Base-by-base conservation (phyloP, 495 filamentous ascomycete genomes). In the Penicillium salamii region DNA sequence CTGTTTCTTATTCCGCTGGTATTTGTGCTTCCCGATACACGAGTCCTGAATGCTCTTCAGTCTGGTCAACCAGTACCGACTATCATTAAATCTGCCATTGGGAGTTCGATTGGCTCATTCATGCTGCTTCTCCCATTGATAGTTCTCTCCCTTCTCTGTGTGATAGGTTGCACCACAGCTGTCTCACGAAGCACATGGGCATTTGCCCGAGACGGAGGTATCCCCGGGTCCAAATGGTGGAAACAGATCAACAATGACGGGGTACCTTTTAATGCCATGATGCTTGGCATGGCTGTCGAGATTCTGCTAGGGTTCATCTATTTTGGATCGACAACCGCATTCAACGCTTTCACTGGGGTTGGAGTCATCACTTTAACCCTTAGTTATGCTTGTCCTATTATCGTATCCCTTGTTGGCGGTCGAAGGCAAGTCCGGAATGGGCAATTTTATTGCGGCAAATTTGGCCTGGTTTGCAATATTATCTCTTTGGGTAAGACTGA, bases 101-200 rank as follows among this genome's bases (percentile, higher is more conserved):
- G 56, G 29, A 56, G 55, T 38, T 49, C 59, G 8, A 35, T 46
- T 7, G 85, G 86, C 13, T 80, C 82, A 6, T 83, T 90, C 38
- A 83, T 77, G 6, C 72, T 90, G 0, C 72, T 87, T 12, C 77
- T 86, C 42, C 72, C 87, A 3, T 74, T 88, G 33, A 71, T 86
- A 3, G 77, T 84, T 12, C 82, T 88, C 56, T 72, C 88, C 37
- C 52, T 88, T 1, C 84, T 88, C 55, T 83, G 82, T 5, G 75
- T 74, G 1, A 82, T 75, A 4, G 78, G 75, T 7, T 78, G 86
- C 45, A 80, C 85, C 76, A 85, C 84, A 5, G 84, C 85, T 6
- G 78, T 75, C 31, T 81, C 72, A 29, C 77, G 85, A 5, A 85
- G 87, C 76, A 80, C 78, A n/a, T 87, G 82, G 55, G 84, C 85